Evolutionary conservation across 2,329 filamentous ascomycete genomes (phyloP), one percentile per base, ranked within the genome.

Genomic region (Arthrobotrys iridis): DNA sequence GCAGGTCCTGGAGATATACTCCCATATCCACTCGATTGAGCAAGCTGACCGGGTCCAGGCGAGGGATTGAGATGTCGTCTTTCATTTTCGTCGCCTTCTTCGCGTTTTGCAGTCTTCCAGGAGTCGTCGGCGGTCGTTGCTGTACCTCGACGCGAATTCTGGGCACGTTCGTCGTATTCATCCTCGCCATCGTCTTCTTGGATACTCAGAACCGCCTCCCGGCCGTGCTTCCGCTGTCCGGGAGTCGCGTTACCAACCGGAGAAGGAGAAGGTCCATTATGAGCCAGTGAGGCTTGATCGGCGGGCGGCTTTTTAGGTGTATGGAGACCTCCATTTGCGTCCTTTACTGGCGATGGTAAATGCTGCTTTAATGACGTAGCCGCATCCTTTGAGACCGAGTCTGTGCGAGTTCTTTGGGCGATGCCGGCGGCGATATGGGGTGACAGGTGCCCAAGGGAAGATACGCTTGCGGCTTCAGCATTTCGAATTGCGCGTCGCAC

Each of bases 401-500:
- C 63, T 18, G 71, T 43, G 28, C 63, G 63, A 46, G 57, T 52
- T 20, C 63, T 64, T 8, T 68, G 55, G 20, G 71, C 35, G 28
- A 75, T 64, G 30, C 63, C 71, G 30, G 57, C 57, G 6, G 71
- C 57, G 28, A 59, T 45, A 24, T 46, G 22, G 18, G 71, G 71
- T 2, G 71, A 75, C 4, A 57, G 63, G n/a, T 63, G 22, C 10
- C 62, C 59, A 58, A 75, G 57, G 18, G 71, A 63, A 6, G 71
- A 58, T 43, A 58, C 87, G 87, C 71, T 84, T 82, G 74, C 87
- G 84, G 81, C 88, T 82, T 84, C 88, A 83, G 84, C 83, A 79
- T 83, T 86, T 65, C 87, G 86, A 76, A 95, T 86, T 72, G 93
- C 92, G 76, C 90, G 88, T 22, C 86, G 83, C 60, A 97, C 89